These are phyloP conservation scores for Sarocladium oryzae DNA, from an alignment of 2,329 filamentous ascomycete genomes.

Conservation along the genomic window DNA sequence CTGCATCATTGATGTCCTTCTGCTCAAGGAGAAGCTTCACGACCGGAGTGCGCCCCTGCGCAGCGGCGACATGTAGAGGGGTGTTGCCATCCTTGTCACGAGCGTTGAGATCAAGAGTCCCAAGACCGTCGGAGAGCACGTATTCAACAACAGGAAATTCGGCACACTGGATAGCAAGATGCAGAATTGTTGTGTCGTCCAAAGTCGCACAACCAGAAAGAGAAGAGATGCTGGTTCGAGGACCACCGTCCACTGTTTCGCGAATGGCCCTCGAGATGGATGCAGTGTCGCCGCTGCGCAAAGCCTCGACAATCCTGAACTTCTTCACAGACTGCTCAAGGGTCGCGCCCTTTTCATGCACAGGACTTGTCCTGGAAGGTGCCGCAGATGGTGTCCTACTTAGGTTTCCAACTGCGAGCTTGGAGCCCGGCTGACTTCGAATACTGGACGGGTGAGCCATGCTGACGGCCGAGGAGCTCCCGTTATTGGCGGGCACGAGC, in stretches of 20 bases:
- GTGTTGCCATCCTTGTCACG: slow-evolving; percentile 93
- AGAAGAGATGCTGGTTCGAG: slow-evolving; percentile 52
- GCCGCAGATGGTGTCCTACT: slow-evolving; percentile 32
- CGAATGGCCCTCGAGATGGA: slow-evolving; percentile 83
- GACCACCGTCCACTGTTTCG: slow-evolving; percentile 49
- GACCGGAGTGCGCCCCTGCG: slow-evolving; percentile 71
- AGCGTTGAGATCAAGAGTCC: slow-evolving; percentile 73
- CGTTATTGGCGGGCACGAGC: slow-evolving; percentile 11
- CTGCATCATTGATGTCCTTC: slow-evolving; percentile 77
- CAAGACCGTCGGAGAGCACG: slow-evolving; percentile 69
- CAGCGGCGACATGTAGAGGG: slow-evolving; percentile 79
- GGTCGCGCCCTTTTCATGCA: slow-evolving; percentile 40
- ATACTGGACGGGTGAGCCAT: slow-evolving; percentile 29
- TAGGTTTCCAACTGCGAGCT: slow-evolving; percentile 37
- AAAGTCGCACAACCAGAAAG: slow-evolving; percentile 41
- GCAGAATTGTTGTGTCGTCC: slow-evolving; percentile 83
- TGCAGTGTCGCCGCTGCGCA: slow-evolving; percentile 83
- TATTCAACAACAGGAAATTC: slow-evolving; percentile 91
- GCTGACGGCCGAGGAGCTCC: slow-evolving; percentile 17
- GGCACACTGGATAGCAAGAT: slow-evolving; percentile 92
- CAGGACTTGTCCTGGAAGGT: slow-evolving; percentile 21
- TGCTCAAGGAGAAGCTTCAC: slow-evolving; percentile 81
- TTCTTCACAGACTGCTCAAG: slow-evolving; percentile 93
- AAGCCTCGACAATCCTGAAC: slow-evolving; percentile 88
- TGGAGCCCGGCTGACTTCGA: slow-evolving; percentile 37